Conservation (phyloP, 179 eudicot genomes). For the Gypsophila paniculata region DNA sequence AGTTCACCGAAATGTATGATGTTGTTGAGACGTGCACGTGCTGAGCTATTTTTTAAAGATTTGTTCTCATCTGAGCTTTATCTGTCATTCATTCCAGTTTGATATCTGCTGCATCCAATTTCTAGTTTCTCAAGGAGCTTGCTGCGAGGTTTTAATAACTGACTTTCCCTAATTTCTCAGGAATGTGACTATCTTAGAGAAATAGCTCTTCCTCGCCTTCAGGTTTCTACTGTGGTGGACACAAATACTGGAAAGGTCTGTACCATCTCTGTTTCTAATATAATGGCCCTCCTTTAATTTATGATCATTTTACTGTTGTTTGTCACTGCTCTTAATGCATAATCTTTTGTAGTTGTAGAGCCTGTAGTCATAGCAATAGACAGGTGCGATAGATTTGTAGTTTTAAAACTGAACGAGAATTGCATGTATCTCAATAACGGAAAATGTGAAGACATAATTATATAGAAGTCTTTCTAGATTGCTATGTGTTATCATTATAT, state of each 20-base stretch:
- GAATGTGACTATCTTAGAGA: constrained; percentile 95
- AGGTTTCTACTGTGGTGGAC: constrained; percentile 90
- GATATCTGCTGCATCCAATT: not conserved
- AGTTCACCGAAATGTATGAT: not conserved
- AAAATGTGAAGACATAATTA: not conserved
- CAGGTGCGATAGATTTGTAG: not conserved
- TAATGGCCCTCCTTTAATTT: constrained; percentile 1
- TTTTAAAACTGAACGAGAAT: constrained; percentile 3
- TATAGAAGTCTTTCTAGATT: not conserved
- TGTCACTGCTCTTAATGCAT: constrained; percentile 1
- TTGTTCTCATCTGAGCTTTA: constrained; percentile 3
- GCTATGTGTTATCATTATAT: not conserved
- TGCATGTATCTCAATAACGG: not conserved
- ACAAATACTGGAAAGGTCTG: constrained; percentile 86
- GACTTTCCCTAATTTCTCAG: constrained; percentile 33
- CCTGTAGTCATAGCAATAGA: not conserved
- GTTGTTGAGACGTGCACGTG: not conserved
- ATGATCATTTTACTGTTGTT: not conserved
- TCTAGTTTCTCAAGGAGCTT: constrained; percentile 6
- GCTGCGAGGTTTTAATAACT: constrained; percentile 4
- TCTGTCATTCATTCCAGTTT: not conserved
- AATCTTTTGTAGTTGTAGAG: not conserved
- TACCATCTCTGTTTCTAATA: constrained; percentile 3
- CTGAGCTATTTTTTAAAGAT: not conserved
- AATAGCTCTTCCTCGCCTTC: constrained; percentile 78